Evolutionary conservation across 140 eudicot genomes (phyloP).

Genomic region (Ambrosia hybrid): DNA sequence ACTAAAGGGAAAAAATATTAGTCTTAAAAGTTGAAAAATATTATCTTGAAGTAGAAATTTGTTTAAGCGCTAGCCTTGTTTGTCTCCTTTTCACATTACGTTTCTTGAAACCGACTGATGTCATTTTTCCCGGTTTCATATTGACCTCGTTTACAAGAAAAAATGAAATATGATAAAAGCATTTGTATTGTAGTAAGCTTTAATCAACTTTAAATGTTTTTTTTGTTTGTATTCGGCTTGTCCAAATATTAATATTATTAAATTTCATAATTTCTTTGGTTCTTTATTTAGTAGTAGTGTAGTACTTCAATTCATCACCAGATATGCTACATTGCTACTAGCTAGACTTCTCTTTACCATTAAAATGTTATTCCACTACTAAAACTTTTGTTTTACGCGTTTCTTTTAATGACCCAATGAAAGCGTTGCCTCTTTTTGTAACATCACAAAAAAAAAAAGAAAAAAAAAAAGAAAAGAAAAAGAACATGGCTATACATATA

Average conservation of each 20-base stretch:
- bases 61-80: not conserved
- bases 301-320: not conserved
- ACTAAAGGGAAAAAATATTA: not conserved
- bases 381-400: too few relatives aligned
- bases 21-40: constrained; percentile 1
- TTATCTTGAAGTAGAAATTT: not conserved
- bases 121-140: constrained; percentile 14
- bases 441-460: not conserved
- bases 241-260: too few relatives aligned
- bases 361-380: not conserved
- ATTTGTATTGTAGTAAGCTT: not conserved
- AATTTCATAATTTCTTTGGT: too few relatives aligned
- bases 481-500: not conserved
- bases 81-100: constrained; percentile 9
- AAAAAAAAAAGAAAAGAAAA: too few relatives aligned
- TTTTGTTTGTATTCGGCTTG: not conserved
- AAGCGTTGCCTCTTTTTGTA: not conserved
- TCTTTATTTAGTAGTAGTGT: not conserved
- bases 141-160: not conserved
- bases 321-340: not conserved
- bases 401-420: not conserved
- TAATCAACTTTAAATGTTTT: not conserved
- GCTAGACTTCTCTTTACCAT: not conserved
- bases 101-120: constrained; percentile 4
- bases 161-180: not conserved